Evolutionary conservation across 2,329 filamentous ascomycete species (phyloP).

Genomic region (Ophiocordyceps robertsii): DNA sequence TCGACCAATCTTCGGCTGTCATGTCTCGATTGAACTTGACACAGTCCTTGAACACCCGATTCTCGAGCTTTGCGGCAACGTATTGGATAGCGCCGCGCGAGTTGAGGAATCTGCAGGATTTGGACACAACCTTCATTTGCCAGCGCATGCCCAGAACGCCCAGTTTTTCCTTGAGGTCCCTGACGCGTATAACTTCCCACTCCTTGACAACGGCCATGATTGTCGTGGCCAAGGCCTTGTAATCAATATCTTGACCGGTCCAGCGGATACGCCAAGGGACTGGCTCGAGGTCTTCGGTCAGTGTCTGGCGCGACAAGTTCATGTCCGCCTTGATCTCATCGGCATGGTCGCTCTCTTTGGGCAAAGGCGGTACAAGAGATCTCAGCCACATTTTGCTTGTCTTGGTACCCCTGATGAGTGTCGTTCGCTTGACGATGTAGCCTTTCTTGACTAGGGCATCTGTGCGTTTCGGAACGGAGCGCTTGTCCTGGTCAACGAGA

Average conservation of each 20-base stretch:
- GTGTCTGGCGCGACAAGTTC: slow-evolving; percentile 23
- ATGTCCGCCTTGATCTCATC: slow-evolving; percentile 17
- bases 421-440: slow-evolving; percentile 47
- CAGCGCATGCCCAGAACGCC: slow-evolving; percentile 39
- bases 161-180: slow-evolving; percentile 44
- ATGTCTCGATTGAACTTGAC: slow-evolving; percentile 44
- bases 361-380: slow-evolving; percentile 34
- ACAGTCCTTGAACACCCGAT: slow-evolving; percentile 46
- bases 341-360: slow-evolving; percentile 16
- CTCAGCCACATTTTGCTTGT: slow-evolving; percentile 51
- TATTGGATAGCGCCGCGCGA: slow-evolving; percentile 41
- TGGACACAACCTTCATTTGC: slow-evolving; percentile 47
- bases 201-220: slow-evolving; percentile 43
- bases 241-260: slow-evolving; percentile 46
- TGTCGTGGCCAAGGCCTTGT: slow-evolving; percentile 40
- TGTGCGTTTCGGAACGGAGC: slow-evolving; percentile 48
- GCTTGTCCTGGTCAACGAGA: slow-evolving; percentile 47
- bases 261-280: slow-evolving; percentile 43
- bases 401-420: slow-evolving; percentile 43
- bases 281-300: slow-evolving; percentile 33
- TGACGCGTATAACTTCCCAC: slow-evolving; percentile 43
- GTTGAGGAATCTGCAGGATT: slow-evolving; percentile 44
- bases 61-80: slow-evolving; percentile 39
- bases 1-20: slow-evolving; percentile 40
- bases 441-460: slow-evolving; percentile 45